Evolutionary conservation across 345 rosid genomes (phyloP), one percentile per base, ranked within the genome.

Genomic region (Syzygium jambos): DNA sequence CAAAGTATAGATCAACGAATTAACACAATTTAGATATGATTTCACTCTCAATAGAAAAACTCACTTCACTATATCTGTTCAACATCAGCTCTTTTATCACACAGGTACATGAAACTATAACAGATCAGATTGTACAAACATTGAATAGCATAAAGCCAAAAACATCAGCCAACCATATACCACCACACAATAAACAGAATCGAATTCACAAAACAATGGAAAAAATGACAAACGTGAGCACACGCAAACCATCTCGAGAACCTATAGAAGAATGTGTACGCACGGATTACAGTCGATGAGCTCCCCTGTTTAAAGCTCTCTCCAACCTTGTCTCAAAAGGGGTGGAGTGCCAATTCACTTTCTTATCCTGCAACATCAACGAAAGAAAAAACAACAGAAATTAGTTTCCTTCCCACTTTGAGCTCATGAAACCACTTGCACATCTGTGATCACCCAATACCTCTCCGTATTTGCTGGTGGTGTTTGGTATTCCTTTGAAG

Each of bases 271-370:
- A 22, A 84, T 17, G 46, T 13, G 57, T 6, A 9, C 25, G 14
- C 9, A 29, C 85, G 15, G 59, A 68, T 68, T 68, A 68, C 23
- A 68, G 55, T 49, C 65, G 83, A 86, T 68, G 89, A 88, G 91
- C 87, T 86, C 65, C 89, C 87, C 91, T 90, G 85, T 89, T 91
- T 95, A 98, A 90, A 92, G 98, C 99, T 94, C 95, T 95, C 93
- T 98, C 99, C 92, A 98, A 90, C 93, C 98, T 94, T 16, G 94
- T 93, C 91, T 95, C 99, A 87, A 95, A 98, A 55, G 99, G 99
- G 21, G 99, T 98, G 43, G 97, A 93, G 85, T 96, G 94, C 99
- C 97, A 96, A 65, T 94, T 95, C 89, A 96, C 99, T 84, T 89
- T 94, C 91, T 91, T 96, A 86, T 98, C 99, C 99, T 96, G 97